A percentile compares a stretch with the other conserved stretches of the same genome.
phyloP scores from a whole-genome alignment of 2,329 filamentous ascomycete genomes.

The Aspergillus carbonarius region DNA sequence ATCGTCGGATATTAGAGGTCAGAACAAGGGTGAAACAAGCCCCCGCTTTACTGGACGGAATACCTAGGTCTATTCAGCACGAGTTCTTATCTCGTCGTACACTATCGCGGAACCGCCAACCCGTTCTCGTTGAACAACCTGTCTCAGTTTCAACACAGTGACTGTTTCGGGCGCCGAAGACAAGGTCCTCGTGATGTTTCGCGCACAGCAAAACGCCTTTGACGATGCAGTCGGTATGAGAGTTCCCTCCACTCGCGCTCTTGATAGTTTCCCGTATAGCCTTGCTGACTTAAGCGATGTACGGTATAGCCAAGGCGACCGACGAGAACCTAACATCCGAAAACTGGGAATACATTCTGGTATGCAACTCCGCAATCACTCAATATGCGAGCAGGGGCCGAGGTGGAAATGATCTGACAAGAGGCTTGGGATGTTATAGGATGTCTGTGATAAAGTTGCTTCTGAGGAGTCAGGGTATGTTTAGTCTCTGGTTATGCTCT shows the following conservation, averaged over 20 bases:
- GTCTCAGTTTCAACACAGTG: background rate
- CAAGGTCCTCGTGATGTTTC: conserved; percentile 50
- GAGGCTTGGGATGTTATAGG: conserved; percentile 36
- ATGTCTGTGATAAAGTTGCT: conserved; percentile 61
- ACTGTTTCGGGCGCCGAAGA: conserved; percentile 1
- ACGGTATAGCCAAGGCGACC: conserved; percentile 70
- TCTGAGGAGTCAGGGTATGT: conserved; percentile 50
- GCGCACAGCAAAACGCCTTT: conserved; percentile 65
- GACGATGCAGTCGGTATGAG: conserved; percentile 67
- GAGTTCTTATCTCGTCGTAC: background rate
- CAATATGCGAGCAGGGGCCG: background rate
- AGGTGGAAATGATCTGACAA: conserved; percentile 16
- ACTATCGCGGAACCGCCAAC: background rate
- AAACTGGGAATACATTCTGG: conserved; percentile 71
- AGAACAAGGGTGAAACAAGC: background rate
- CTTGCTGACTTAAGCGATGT: background rate
- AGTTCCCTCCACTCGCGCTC: conserved; percentile 11
- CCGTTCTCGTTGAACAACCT: background rate
- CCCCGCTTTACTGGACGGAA: background rate
- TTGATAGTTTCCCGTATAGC: background rate
- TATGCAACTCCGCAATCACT: conserved; percentile 31
- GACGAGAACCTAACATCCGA: conserved; percentile 95
- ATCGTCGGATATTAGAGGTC: background rate
- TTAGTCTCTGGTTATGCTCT: background rate
- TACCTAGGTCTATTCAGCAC: background rate